These are phyloP conservation scores for Salix dunnii DNA, from an alignment of 345 rosid genomes.

Conservation along the genomic window DNA sequence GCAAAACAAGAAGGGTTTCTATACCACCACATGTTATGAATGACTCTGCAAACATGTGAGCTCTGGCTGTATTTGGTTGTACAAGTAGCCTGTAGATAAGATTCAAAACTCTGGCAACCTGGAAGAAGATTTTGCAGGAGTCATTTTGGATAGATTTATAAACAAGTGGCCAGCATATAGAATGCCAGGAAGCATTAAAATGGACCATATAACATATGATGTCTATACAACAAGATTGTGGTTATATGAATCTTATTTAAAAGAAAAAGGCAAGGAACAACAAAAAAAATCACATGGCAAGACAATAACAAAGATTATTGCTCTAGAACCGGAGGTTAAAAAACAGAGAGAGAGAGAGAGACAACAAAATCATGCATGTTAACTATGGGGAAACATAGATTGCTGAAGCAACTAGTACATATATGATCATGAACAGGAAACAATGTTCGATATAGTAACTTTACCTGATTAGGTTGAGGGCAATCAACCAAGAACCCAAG, in stretches of 20 bases:
- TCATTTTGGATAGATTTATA: constrained; percentile 12
- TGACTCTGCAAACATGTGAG: constrained; percentile 70
- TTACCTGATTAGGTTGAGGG: constrained; percentile 95
- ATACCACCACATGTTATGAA: constrained; percentile 84
- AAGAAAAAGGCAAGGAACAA: neutral
- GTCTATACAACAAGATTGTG: neutral
- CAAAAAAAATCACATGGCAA: neutral
- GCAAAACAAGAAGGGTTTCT: constrained; percentile 94
- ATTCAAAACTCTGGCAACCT: constrained; percentile 92
- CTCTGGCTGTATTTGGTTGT: constrained; percentile 86
- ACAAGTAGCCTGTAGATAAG: constrained; percentile 83
- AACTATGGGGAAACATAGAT: neutral
- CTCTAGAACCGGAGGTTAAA: too few relatives aligned
- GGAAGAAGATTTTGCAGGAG: constrained; percentile 25
- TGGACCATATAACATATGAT: neutral
- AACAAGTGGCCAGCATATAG: neutral
- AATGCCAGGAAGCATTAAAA: constrained; percentile 4
- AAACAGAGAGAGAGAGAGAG: neutral
- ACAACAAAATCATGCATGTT: neutral
- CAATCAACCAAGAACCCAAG: constrained; percentile 96
- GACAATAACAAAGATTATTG: neutral
- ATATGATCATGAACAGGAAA: neutral
- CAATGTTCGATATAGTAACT: neutral
- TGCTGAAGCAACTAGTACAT: neutral
- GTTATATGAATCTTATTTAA: constrained; percentile 3